These are phyloP conservation scores for Boletus semigastroideus DNA, from an alignment of 1,284 basidiomycete species.

Conservation along the genomic window DNA sequence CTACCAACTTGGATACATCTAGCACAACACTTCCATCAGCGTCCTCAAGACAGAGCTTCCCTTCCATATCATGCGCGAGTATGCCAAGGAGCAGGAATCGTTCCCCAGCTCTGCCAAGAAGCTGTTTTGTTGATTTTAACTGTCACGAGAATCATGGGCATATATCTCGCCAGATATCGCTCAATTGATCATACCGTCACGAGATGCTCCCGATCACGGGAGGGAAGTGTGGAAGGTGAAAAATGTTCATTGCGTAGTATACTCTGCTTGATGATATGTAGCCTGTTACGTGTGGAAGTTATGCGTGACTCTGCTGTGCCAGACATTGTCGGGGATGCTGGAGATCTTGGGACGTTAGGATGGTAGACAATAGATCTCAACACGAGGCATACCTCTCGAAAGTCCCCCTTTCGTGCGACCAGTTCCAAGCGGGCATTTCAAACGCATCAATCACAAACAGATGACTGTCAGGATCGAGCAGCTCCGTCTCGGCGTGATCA, in stretches of 20 bases:
- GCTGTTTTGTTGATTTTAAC: constrained; percentile 95
- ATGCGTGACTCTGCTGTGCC: constrained; percentile 81
- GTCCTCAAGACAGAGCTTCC: constrained; percentile 90
- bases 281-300: constrained; percentile 73
- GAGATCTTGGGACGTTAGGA: constrained; percentile 32
- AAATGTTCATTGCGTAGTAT: constrained; percentile 94
- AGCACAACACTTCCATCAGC: constrained; percentile 88
- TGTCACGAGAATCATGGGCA: constrained; percentile 35
- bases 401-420: constrained; percentile 80
- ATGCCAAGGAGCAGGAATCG: constrained; percentile 94
- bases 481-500: constrained; percentile 54
- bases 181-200: constrained; percentile 63
- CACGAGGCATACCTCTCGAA: constrained; percentile 70
- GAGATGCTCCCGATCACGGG: constrained; percentile 79
- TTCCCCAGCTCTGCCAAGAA: constrained; percentile 88
- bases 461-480: constrained; percentile 83
- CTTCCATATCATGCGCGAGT: constrained; percentile 88
- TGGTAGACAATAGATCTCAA: constrained; percentile 1
- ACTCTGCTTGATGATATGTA: constrained; percentile 87
- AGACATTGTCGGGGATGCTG: constrained; percentile 60
- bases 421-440: constrained; percentile 91
- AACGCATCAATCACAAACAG: constrained; percentile 88
- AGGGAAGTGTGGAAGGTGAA: constrained; percentile 88
- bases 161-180: constrained; percentile 9
- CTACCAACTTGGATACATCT: constrained; percentile 85